A percentile compares a stretch with the other conserved stretches of the same genome.
Conservation (phyloP, 2,329 filamentous ascomycete species). For the Arthroderma sp. region DNA sequence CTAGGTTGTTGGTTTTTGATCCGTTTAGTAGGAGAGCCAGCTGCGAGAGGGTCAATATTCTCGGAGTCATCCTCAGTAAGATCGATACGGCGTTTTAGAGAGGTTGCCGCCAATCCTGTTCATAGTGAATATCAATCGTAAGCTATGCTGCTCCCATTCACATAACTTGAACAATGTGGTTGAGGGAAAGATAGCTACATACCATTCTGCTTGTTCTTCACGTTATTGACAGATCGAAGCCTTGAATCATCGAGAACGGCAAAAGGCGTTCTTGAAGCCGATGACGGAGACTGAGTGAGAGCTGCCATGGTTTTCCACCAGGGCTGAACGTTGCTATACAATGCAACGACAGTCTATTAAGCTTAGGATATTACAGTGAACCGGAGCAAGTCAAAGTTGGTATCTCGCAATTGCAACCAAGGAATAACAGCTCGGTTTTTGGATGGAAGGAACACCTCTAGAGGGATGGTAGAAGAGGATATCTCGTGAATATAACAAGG, state of each 20-base stretch:
- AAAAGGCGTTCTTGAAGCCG: slow-evolving; percentile 20
- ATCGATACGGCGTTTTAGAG: slow-evolving; percentile 35
- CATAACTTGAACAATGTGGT: background rate
- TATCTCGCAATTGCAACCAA: too few species aligned
- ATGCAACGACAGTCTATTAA: too few species aligned
- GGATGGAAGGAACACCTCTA: too few species aligned
- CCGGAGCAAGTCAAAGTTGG: too few species aligned
- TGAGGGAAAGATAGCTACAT: background rate
- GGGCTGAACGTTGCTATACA: too few species aligned
- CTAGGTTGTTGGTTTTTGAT: slow-evolving; percentile 18
- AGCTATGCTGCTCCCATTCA: slow-evolving; percentile 1
- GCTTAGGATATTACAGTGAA: too few species aligned
- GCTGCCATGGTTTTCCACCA: slow-evolving; percentile 15
- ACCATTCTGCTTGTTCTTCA: slow-evolving; percentile 30
- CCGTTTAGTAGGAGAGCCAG: slow-evolving; percentile 37
- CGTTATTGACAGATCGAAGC: slow-evolving; percentile 18
- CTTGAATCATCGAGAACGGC: slow-evolving; percentile 19
- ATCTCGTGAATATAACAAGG: too few species aligned
- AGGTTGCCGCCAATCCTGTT: slow-evolving; percentile 18
- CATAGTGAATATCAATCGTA: background rate
- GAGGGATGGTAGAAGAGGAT: too few species aligned
- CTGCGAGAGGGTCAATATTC: slow-evolving; percentile 44
- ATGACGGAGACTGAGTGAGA: slow-evolving; percentile 14
- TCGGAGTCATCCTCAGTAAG: slow-evolving; percentile 39
- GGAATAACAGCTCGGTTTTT: too few species aligned